Evolutionary conservation across 306 rosid genomes (phyloP).

Genomic region (Quercus mongolica): DNA sequence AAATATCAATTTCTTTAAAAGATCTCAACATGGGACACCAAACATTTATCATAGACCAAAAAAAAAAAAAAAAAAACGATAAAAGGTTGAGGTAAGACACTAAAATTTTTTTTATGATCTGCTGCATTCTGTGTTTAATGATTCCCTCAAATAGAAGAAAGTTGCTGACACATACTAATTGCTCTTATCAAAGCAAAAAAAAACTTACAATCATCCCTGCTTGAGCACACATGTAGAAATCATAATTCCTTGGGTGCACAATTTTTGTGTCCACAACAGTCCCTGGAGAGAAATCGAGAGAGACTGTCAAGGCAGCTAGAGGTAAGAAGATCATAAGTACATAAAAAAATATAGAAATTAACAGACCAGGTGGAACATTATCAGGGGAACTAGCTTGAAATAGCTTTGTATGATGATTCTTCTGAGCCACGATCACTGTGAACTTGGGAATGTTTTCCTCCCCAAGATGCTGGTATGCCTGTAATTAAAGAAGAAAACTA

Average conservation of each 20-base stretch:
- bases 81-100: neutral
- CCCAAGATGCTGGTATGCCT: conserved; percentile 85
- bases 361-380: conserved; percentile 88
- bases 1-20: too few species aligned
- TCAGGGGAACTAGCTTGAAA: conserved; percentile 55
- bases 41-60: too few species aligned
- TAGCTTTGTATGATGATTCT: conserved; percentile 78
- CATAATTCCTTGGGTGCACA: conserved; percentile 73
- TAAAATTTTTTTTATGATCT: neutral
- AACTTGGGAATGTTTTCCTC: conserved; percentile 66
- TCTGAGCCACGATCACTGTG: conserved; percentile 81
- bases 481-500: conserved; percentile 28
- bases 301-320: neutral
- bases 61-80: neutral
- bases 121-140: neutral
- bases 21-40: too few species aligned
- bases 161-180: neutral
- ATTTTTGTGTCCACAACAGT: conserved; percentile 81
- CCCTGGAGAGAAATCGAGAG: conserved; percentile 42
- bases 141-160: neutral
- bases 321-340: neutral
- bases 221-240: conserved; percentile 90
- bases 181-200: neutral
- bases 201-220: conserved; percentile 69
- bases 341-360: conserved; percentile 4